Evolutionary conservation across 192 early-diverging fungal genomes (phyloP).

Genomic region (Allomyces javanicus): DNA sequence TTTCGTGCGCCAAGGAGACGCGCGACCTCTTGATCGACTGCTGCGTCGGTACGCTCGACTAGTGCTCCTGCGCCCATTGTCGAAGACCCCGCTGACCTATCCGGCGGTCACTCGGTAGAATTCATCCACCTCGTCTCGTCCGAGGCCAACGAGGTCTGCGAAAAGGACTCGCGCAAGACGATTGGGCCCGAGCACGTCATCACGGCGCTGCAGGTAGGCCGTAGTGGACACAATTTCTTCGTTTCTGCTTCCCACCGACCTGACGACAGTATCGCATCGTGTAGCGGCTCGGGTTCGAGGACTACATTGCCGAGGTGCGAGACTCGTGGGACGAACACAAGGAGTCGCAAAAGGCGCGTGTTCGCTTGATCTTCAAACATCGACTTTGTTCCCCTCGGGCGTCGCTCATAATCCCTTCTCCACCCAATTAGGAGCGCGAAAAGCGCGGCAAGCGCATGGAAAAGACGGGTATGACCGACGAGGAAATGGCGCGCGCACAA

Average conservation of each 20-base stretch:
- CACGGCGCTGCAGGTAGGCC: conserved; percentile 48
- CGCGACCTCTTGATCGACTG: conserved; percentile 87
- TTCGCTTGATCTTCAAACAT: neutral
- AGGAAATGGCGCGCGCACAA: conserved; percentile 65
- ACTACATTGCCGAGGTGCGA: conserved; percentile 68
- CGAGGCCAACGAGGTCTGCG: conserved; percentile 88
- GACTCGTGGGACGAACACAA: conserved; percentile 78
- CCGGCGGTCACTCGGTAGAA: conserved; percentile 23
- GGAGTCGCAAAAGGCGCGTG: conserved; percentile 51
- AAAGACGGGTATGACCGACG: conserved; percentile 59
- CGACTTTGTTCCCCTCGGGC: neutral
- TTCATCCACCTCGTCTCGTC: conserved; percentile 90
- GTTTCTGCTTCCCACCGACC: conserved; percentile 2
- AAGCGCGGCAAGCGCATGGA: conserved; percentile 55
- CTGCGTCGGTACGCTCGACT: conserved; percentile 53
- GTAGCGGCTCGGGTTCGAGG: conserved; percentile 73
- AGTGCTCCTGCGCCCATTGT: neutral
- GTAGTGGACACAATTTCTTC: neutral
- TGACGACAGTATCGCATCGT: conserved; percentile 1
- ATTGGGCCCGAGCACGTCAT: conserved; percentile 94
- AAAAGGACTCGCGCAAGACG: conserved; percentile 90
- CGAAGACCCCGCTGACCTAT: too few relatives aligned
- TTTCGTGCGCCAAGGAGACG: conserved; percentile 86
- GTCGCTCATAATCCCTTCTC: conserved; percentile 1
- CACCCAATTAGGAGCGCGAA: conserved; percentile 51